Base-by-base conservation (phyloP, 129 eudicot species). In the Pulicaria dysenterica region DNA sequence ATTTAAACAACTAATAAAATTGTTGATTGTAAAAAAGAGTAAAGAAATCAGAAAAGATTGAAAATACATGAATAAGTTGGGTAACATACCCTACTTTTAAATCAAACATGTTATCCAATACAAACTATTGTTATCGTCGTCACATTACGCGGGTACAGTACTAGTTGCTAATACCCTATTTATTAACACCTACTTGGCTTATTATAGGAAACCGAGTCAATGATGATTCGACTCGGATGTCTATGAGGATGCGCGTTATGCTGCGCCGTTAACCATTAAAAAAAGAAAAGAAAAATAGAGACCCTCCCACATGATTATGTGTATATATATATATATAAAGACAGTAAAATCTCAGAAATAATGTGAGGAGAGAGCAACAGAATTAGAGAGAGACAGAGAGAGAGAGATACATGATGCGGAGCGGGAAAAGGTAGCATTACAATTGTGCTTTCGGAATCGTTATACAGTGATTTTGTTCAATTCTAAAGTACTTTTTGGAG, bases 201-300 rank as follows among this genome's bases (percentile, higher is more conserved):
- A n/a, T n/a, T n/a, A n/a, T n/a, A n/a, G n/a, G n/a, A n/a, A n/a
- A 24, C 40, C 39, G 73, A 75, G 73, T 56, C 67, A 66, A 24
- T 66, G 15, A 58, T 76, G 69, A 46, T 58, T 76, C 69, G 80
- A 76, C 80, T 58, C 69, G 69, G 69, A 67, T 65, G 24, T 49
- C 47, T 58, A 59, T 46, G 24, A 46, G 50, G 48, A 24, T 70
- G 53, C 55, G 53, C 56, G 44, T 64, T 64, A 64, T 64, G 15
- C 70, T 69, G 42, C 68, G 67, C 80, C 80, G 74, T 76, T 67
- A 46, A 76, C 57, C 60, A 44, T 76, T 34, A 57, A 10, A 39
- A 58, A 58, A 46, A 46, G 38, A 40, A 60, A 58, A 24, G 42
- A 36, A 64, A 43, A 24, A 53, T n/a, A 49, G 17, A 66, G 56